phyloP scores from a whole-genome alignment of 805 yeast genomes.

The Ogataea sp. region DNA sequence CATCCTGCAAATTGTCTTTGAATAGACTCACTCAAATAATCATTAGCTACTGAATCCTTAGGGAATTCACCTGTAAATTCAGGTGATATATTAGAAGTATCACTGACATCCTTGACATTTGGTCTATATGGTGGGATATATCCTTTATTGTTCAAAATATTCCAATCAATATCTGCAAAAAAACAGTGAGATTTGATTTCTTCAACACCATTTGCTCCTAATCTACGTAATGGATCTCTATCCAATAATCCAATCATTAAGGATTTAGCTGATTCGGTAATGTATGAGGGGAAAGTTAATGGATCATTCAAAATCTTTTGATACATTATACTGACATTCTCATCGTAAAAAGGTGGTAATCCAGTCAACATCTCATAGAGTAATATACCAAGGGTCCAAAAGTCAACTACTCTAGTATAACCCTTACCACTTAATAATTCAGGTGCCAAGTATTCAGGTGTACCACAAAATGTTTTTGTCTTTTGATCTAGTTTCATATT shows the following conservation, averaged over 20 bases:
- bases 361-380: conserved; percentile 96
- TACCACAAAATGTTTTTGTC: conserved; percentile 90
- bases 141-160: conserved; percentile 69
- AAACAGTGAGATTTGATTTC: conserved; percentile 81
- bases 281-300: conserved; percentile 77
- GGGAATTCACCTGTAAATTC: conserved; percentile 92
- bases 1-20: conserved; percentile 98
- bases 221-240: conserved; percentile 76
- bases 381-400: conserved; percentile 97
- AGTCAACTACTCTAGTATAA: conserved; percentile 91
- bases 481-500: conserved; percentile 88
- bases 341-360: conserved; percentile 94
- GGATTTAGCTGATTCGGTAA: conserved; percentile 82
- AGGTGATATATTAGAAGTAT: conserved; percentile 88
- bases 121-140: conserved; percentile 97
- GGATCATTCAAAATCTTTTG: conserved; percentile 88
- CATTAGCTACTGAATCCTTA: conserved; percentile 91
- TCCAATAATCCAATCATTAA: conserved; percentile 65
- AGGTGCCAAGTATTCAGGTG: conserved; percentile 96
- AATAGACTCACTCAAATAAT: conserved; percentile 85
- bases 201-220: conserved; percentile 73
- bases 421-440: conserved; percentile 88
- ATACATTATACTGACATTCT: conserved; percentile 89
- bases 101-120: conserved; percentile 73
- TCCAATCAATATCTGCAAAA: conserved; percentile 88